Percentiles rank a stretch among this genome's conserved stretches.
These are phyloP conservation scores for Lyophyllum shimeji DNA, from an alignment of 768 basidiomycete genomes.

Conservation along the genomic window DNA sequence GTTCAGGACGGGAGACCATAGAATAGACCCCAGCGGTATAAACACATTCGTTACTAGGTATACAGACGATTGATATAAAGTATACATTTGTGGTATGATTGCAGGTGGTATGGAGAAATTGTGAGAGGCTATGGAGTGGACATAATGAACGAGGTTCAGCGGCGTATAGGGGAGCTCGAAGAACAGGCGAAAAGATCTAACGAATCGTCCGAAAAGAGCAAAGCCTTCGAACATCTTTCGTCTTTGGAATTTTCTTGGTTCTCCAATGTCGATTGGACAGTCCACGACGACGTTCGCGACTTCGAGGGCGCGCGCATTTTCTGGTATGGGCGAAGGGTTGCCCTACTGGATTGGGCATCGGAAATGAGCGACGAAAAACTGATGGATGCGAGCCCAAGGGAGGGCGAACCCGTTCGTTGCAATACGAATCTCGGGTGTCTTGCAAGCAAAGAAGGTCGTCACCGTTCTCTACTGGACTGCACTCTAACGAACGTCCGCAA, in stretches of 20 bases:
- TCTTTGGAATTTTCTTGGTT: neutral
- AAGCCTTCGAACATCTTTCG: neutral
- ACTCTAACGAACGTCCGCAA: neutral
- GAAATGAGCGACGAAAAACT: constrained; percentile 7
- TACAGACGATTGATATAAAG: no score
- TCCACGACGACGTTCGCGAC: neutral
- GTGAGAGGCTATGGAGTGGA: no score
- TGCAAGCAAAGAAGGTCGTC: neutral
- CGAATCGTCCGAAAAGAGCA: constrained; percentile 44
- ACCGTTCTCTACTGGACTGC: neutral
- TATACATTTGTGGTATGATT: no score
- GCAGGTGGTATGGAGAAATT: no score
- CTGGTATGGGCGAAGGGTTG: constrained; percentile 1
- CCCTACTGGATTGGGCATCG: constrained; percentile 1
- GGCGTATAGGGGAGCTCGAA: constrained; percentile 3
- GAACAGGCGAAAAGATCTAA: constrained; percentile 46
- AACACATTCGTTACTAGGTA: no score
- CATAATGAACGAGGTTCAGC: neutral
- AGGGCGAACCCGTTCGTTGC: neutral
- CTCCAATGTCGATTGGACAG: neutral
- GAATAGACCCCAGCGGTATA: no score
- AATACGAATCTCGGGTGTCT: neutral
- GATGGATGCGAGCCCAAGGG: neutral
- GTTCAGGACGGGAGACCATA: no score
- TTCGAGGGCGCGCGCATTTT: neutral